Percentiles rank a stretch among this genome's conserved stretches.
Conservation (phyloP, 345 rosid species). For the Noccaea bulbosa region DNA sequence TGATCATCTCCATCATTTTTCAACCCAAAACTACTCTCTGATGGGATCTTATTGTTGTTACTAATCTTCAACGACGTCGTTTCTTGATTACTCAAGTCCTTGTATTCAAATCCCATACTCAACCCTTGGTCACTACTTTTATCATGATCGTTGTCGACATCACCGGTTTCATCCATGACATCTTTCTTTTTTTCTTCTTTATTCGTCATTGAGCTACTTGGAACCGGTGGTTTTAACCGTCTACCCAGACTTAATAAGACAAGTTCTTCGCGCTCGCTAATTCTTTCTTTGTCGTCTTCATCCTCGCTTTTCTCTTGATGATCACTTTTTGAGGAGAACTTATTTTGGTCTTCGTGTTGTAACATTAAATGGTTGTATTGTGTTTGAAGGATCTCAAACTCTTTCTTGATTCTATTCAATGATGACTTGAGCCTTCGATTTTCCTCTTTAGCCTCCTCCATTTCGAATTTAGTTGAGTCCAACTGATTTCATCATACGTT, state of each 20-base stretch:
- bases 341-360: constrained; percentile 45
- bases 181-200: constrained; percentile 41
- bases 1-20: constrained; percentile 35
- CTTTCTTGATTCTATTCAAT: constrained; percentile 58
- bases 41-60: constrained; percentile 28
- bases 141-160: constrained; percentile 33
- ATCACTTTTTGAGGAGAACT: constrained; percentile 34
- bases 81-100: constrained; percentile 49
- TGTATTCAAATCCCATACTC: constrained; percentile 59
- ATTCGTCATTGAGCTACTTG: constrained; percentile 46
- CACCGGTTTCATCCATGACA: background rate
- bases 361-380: constrained; percentile 50
- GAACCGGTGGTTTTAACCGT: constrained; percentile 35
- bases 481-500: constrained; percentile 49
- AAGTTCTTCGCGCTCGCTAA: constrained; percentile 57
- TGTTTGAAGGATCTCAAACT: constrained; percentile 66
- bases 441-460: constrained; percentile 77
- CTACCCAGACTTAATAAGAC: constrained; percentile 81
- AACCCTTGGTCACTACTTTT: constrained; percentile 32
- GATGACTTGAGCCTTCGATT: constrained; percentile 68
- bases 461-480: constrained; percentile 69
- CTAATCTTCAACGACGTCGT: constrained; percentile 11
- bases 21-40: constrained; percentile 39
- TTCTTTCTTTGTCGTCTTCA: constrained; percentile 24
- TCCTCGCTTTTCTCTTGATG: constrained; percentile 47